Base-by-base conservation (phyloP, 1,139 yeast species). In the Meyerozyma athensensis region DNA sequence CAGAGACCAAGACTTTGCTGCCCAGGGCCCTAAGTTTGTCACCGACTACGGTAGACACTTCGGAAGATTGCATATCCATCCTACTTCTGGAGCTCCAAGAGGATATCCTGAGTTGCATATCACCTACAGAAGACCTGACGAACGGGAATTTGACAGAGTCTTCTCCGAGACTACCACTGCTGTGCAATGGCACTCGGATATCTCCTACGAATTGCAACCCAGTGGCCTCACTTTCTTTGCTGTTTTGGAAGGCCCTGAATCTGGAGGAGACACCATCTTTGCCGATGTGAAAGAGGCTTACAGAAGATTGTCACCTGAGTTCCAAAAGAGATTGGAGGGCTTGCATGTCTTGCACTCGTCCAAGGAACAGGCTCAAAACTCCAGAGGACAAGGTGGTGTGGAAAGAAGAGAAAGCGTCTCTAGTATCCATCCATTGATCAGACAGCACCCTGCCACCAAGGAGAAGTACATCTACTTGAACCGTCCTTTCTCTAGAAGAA, bases 21-120 rank as follows among this genome's bases (percentile, higher is more conserved):
- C 44, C 7, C 39, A 54, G 26, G 68, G 69, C 3, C 66, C 69
- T 9, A 50, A 55, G 21, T 58, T 63, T 46, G 62, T 56, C 7
- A 54, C 50, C 34, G 49, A 59, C 5, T 63, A 57, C 44, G 69
- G 58, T 17, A 44, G 49, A 23, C 59, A 63, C 43, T 65, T 59
- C 46, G 71, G 71, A 14, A 59, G 65, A 23, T 56, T 65, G 35
- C 71, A 67, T 43, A 54, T 61, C 26, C 72, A 66, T 47, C 70
- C 70, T 19, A 63, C 70, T 12, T 59, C 67, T 7, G 68, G 70
- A 3, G 61, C 69, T 7, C 69, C 71, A 9, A 62, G 59, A 38
- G 59, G 55, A 28, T 57, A 46, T 41, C 68, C 68, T 6, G 64
- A 65, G 43, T 56, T 64, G 39, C 67, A 61, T 45, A 60, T 60